These are phyloP conservation scores for Oxytropis ochrocephala DNA, from an alignment of 306 rosid species.

Conservation along the genomic window DNA sequence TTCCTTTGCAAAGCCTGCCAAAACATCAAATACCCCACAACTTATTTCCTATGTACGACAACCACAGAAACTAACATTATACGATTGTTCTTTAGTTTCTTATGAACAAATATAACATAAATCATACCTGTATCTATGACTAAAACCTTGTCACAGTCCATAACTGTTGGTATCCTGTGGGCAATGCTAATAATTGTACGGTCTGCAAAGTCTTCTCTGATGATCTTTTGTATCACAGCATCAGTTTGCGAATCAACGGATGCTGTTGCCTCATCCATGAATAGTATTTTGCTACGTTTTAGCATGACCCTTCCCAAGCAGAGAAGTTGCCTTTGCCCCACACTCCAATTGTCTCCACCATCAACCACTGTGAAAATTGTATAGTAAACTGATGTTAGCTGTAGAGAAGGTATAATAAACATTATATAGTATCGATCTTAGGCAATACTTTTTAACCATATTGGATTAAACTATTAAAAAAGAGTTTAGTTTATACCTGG, in stretches of 20 bases:
- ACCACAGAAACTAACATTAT: background rate
- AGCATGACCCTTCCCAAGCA: conserved; percentile 86
- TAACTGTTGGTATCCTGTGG: conserved; percentile 88
- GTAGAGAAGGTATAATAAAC: background rate
- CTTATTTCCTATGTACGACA: background rate
- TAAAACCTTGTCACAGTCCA: conserved; percentile 79
- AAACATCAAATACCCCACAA: conserved; percentile 14
- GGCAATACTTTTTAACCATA: background rate
- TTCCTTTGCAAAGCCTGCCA: conserved; percentile 71
- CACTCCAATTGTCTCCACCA: conserved; percentile 92
- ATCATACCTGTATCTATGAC: conserved; percentile 72
- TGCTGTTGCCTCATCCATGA: conserved; percentile 94
- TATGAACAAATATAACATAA: background rate
- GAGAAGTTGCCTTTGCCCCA: conserved; percentile 83
- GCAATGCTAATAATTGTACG: conserved; percentile 86
- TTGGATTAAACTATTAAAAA: background rate
- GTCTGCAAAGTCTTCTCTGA: conserved; percentile 64
- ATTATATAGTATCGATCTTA: background rate
- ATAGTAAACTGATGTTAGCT: background rate
- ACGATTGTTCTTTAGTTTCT: background rate
- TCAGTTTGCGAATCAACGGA: conserved; percentile 93
- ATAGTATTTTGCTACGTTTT: conserved; percentile 55
- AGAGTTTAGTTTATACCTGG: conserved; percentile 40
- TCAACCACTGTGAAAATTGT: conserved; percentile 46
- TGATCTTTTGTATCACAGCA: conserved; percentile 65